These are phyloP conservation scores for Parathielavia hyrcaniae DNA, from an alignment of 495 filamentous ascomycete genomes.

Conservation along the genomic window DNA sequence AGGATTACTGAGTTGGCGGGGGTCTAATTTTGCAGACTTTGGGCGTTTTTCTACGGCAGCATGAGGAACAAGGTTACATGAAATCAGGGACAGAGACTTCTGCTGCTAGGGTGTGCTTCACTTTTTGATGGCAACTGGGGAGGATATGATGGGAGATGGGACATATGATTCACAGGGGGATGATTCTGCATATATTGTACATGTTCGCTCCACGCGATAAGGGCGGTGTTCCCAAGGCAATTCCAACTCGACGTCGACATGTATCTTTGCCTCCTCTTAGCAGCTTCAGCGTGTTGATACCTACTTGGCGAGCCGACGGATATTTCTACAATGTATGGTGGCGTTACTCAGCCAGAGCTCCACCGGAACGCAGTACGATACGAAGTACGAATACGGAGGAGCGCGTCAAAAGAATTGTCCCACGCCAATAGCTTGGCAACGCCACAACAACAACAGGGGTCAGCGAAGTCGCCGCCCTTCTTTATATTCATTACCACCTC, in stretches of 20 bases:
- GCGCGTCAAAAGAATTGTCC: background rate
- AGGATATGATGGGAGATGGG: constrained; percentile 25
- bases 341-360: background rate
- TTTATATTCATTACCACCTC: no score
- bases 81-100: constrained; percentile 24
- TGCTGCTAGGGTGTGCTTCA: constrained; percentile 19
- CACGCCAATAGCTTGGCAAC: no score
- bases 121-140: constrained; percentile 15
- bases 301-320: no score
- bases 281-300: background rate
- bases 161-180: constrained; percentile 33
- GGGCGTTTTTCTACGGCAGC: constrained; percentile 37
- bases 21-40: constrained; percentile 18
- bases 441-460: no score
- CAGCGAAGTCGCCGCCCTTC: no score
- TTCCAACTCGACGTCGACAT: constrained; percentile 13
- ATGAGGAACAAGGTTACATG: constrained; percentile 32
- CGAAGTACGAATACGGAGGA: background rate
- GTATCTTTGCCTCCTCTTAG: background rate
- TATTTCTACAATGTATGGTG: no score
- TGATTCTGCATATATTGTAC: constrained; percentile 37
- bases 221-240: constrained; percentile 3
- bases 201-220: constrained; percentile 8
- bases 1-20: constrained; percentile 23
- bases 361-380: background rate